Base-by-base conservation (phyloP, 2,329 filamentous ascomycete genomes). In the Cercospora nicotianae region DNA sequence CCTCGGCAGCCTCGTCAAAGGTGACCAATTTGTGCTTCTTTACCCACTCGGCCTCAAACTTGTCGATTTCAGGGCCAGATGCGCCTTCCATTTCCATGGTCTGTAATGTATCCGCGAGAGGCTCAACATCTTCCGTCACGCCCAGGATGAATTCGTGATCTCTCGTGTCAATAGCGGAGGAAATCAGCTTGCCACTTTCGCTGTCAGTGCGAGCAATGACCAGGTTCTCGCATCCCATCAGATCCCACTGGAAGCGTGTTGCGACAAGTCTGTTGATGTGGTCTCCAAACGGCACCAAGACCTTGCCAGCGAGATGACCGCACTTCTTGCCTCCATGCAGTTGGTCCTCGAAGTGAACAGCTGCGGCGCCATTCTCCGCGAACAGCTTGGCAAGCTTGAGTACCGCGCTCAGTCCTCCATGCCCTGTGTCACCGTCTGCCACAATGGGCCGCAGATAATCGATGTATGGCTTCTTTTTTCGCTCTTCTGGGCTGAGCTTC, bases 241-340 rank as follows among this genome's bases (percentile, higher is more conserved):
- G 86, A 76, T 99, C 95, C 94, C 94, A 99, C 78, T 99, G 95
- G 83, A 97, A 97, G 68, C 95, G 90, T 3, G 94, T 90, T 1
- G 95, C 94, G 20, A 93, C 90, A 4, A 99, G 88, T 30, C 95
- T 90, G 82, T 97, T 97, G 84, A 98, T 96, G 83, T 99, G 95
- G 79, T 98, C 95, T 69, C 93, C 91, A 0, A 94, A 89, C 0
- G 95, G 94, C 2, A 98, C 95, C 8, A 99, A 85, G 1, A 98
- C 95, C 80, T 98, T 99, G 73, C 95, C 95, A 0, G 95, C 95
- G 69, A 98, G 83, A 81, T 99, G 95, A 16, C 95, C 95, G 77
- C 95, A 99, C 82, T 98, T 99, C 85, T 99, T 99, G 69, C 95
- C 95, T 53, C 95, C 95, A 78, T 98, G 95, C 58, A 98, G 87